Conservation (phyloP, 1,139 yeast species). For the Lodderomyces jiufengensis region DNA sequence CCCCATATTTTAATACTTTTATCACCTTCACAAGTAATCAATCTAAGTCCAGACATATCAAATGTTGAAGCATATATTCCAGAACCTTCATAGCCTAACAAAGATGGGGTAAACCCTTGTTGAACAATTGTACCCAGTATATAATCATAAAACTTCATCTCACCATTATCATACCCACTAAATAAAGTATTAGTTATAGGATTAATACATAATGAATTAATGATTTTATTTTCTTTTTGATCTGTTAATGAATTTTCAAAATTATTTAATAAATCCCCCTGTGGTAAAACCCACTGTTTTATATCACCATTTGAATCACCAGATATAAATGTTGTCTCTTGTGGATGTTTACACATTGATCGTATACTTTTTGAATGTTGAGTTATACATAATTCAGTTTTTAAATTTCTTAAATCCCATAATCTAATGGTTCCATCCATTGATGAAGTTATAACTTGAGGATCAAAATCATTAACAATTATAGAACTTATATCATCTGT, state of each 20-base stretch:
- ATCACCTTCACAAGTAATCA: constrained; percentile 87
- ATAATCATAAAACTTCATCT: constrained; percentile 77
- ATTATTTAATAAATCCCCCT: constrained; percentile 57
- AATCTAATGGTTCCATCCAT: constrained; percentile 80
- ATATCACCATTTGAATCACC: constrained; percentile 78
- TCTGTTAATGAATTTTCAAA: constrained; percentile 29
- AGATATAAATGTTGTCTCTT: constrained; percentile 67
- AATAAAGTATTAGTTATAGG: constrained; percentile 62
- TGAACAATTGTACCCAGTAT: constrained; percentile 63
- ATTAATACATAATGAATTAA: constrained; percentile 68
- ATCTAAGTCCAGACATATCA: constrained; percentile 75
- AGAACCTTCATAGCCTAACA: constrained; percentile 62
- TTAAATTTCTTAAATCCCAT: constrained; percentile 65
- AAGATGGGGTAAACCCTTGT: constrained; percentile 45
- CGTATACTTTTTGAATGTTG: constrained; percentile 85
- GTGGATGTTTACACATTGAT: constrained; percentile 66
- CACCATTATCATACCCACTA: constrained; percentile 84
- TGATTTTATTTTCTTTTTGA: constrained; percentile 31
- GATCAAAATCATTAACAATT: constrained; percentile 69
- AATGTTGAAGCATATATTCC: constrained; percentile 72
- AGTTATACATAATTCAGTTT: constrained; percentile 55
- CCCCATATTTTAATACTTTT: constrained; percentile 87
- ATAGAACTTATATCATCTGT: constrained; percentile 70
- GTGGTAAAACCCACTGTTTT: constrained; percentile 81
- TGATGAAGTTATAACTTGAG: constrained; percentile 81